Evolutionary conservation across 2,329 filamentous ascomycete genomes (phyloP).

Genomic region (Fusarium papillatum): DNA sequence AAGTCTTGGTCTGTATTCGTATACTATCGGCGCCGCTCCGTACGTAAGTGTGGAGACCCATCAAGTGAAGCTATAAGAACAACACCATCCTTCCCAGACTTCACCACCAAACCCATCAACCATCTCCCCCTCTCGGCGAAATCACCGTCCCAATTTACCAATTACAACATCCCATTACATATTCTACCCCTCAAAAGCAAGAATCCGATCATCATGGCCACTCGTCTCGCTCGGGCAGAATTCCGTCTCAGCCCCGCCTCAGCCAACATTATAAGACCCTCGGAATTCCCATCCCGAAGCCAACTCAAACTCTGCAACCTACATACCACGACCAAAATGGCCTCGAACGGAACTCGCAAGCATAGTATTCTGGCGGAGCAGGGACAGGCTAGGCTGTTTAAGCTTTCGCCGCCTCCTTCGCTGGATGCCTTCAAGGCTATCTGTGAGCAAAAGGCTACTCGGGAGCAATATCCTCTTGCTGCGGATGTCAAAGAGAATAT

Average conservation of each 20-base stretch:
- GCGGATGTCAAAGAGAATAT: slow-evolving; percentile 61
- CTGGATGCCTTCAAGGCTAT: slow-evolving; percentile 59
- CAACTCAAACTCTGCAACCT: background rate
- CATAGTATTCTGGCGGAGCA: slow-evolving; percentile 10
- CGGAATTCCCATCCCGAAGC: slow-evolving; percentile 16
- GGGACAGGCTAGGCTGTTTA: slow-evolving; percentile 38
- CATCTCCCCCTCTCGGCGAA: background rate
- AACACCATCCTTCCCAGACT: background rate
- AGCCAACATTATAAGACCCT: background rate
- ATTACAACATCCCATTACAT: background rate
- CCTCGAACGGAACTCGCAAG: slow-evolving; percentile 1
- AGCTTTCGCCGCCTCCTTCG: slow-evolving; percentile 47
- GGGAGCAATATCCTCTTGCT: slow-evolving; percentile 62
- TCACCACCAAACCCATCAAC: background rate
- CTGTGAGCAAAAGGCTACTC: slow-evolving; percentile 55
- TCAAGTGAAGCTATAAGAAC: background rate
- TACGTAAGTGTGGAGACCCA: background rate
- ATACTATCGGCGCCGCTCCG: background rate
- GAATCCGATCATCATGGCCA: background rate
- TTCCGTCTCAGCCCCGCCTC: slow-evolving; percentile 12
- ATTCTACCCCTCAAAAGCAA: background rate
- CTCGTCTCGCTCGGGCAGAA: slow-evolving; percentile 15
- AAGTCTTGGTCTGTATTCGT: too few relatives aligned
- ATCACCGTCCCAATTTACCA: background rate
- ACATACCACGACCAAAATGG: slow-evolving; percentile 16